Conservation (phyloP, 2,329 filamentous ascomycete species). For the Graphilbum fragrans region DNA sequence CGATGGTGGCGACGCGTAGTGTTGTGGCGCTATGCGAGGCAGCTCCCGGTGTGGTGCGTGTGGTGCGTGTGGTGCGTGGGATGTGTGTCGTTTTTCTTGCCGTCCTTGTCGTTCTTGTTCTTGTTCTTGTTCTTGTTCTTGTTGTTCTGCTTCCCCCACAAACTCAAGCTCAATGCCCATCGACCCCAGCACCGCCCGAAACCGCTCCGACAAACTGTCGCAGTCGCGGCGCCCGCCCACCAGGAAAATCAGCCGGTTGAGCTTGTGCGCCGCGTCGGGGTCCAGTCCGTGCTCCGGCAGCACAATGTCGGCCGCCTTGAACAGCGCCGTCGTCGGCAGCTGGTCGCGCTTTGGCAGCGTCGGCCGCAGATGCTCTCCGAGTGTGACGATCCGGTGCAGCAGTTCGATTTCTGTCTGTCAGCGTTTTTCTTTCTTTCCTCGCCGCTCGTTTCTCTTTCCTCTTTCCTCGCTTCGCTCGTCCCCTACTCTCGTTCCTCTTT, state of each 20-base stretch:
- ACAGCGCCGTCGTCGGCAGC: constrained; percentile 65
- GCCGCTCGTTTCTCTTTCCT: too few relatives aligned
- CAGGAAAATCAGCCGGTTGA: constrained; percentile 67
- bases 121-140: background rate
- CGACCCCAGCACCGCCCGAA: constrained; percentile 52
- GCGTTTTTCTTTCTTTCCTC: too few relatives aligned
- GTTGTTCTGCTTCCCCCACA: constrained; percentile 15
- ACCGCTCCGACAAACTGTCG: constrained; percentile 50
- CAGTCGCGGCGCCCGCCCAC: constrained; percentile 55
- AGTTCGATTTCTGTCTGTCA: constrained; percentile 56
- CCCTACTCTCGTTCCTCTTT: too few relatives aligned
- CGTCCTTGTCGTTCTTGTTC: background rate
- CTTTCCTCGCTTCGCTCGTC: too few relatives aligned
- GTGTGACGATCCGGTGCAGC: constrained; percentile 63
- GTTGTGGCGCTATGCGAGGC: background rate
- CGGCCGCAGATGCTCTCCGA: constrained; percentile 54
- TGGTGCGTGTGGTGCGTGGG: background rate
- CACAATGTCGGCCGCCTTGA: constrained; percentile 66
- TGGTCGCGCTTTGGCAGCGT: constrained; percentile 46
- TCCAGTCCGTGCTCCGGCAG: constrained; percentile 59
- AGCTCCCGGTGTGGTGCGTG: background rate
- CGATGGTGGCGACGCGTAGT: background rate
- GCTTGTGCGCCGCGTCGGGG: constrained; percentile 59
- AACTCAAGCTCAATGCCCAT: constrained; percentile 64
- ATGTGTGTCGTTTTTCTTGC: background rate